phyloP scores from a whole-genome alignment of 2,329 filamentous ascomycete genomes.

The Colletotrichum abscissum region DNA sequence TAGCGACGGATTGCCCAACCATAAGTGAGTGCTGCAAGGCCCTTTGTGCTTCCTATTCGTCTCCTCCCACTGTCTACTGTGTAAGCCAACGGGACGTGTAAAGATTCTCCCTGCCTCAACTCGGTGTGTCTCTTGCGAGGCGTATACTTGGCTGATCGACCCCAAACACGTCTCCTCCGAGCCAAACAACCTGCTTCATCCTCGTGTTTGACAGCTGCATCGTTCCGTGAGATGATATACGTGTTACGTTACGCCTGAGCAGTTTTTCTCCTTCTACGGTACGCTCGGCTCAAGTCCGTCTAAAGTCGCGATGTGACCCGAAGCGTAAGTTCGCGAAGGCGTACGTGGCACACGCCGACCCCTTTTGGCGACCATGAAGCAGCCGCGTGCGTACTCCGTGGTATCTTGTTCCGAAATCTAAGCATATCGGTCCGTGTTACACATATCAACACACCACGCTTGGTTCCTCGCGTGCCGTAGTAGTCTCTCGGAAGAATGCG shows the following conservation, averaged over 20 bases:
- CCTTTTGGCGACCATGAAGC: not conserved
- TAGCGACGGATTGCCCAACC: not conserved
- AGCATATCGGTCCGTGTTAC: not conserved
- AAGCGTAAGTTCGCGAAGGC: not conserved
- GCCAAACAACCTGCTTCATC: conserved; percentile 7
- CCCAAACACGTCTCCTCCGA: not conserved
- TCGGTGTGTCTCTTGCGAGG: not conserved
- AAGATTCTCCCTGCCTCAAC: not conserved
- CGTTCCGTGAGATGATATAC: not conserved
- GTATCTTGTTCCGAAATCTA: not conserved
- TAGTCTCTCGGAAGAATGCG: not conserved
- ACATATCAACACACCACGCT: not conserved
- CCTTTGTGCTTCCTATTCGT: conserved; percentile 7
- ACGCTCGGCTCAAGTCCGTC: not conserved
- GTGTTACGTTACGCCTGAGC: conserved; percentile 20
- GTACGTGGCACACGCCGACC: not conserved
- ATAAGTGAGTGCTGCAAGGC: not conserved
- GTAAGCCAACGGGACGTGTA: not conserved
- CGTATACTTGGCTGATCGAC: not conserved
- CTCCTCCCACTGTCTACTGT: not conserved
- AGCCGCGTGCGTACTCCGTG: not conserved
- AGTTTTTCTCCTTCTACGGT: conserved; percentile 7
- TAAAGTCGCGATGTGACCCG: not conserved
- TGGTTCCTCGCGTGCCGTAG: not conserved
- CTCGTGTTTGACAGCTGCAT: conserved; percentile 10